phyloP scores from a whole-genome alignment of 768 basidiomycete genomes.

The button mushroom (Agaricus bisporus) region DNA sequence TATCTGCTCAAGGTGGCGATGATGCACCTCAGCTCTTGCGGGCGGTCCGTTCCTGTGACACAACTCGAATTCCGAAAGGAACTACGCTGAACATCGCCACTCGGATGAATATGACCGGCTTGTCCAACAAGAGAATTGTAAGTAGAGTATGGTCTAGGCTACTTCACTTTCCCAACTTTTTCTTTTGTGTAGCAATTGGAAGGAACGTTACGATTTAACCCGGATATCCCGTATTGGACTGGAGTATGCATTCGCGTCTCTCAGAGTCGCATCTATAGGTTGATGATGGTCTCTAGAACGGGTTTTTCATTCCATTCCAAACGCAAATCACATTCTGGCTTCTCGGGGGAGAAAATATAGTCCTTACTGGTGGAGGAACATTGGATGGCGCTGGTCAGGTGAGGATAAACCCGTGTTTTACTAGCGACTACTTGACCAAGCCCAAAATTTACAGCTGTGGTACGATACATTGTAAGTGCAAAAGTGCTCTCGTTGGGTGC shows the following conservation, averaged over 20 bases:
- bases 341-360: conserved; percentile 42
- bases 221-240: conserved; percentile 48
- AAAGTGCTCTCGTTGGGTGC: not conserved
- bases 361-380: conserved; percentile 54
- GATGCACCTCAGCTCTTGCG: conserved; percentile 43
- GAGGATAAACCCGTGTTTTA: conserved; percentile 10
- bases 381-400: conserved; percentile 63
- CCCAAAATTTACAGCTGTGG: conserved; percentile 34
- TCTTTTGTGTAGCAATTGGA: conserved; percentile 31
- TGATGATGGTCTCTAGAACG: conserved; percentile 29
- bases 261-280: not conserved
- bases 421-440: not conserved
- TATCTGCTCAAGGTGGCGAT: conserved; percentile 40
- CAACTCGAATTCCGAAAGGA: conserved; percentile 34
- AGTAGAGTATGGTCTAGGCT: conserved; percentile 8
- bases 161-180: not conserved
- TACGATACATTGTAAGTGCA: conserved; percentile 42
- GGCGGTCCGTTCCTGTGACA: conserved; percentile 35
- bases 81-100: conserved; percentile 47
- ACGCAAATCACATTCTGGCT: conserved; percentile 51
- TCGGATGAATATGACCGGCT: conserved; percentile 47
- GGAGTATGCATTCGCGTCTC: conserved; percentile 25
- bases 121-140: conserved; percentile 44
- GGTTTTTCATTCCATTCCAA: conserved; percentile 47
- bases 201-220: conserved; percentile 46